Evolutionary conservation across 2,329 filamentous ascomycete species (phyloP).

Genomic region (Cladosporium halotolerans): DNA sequence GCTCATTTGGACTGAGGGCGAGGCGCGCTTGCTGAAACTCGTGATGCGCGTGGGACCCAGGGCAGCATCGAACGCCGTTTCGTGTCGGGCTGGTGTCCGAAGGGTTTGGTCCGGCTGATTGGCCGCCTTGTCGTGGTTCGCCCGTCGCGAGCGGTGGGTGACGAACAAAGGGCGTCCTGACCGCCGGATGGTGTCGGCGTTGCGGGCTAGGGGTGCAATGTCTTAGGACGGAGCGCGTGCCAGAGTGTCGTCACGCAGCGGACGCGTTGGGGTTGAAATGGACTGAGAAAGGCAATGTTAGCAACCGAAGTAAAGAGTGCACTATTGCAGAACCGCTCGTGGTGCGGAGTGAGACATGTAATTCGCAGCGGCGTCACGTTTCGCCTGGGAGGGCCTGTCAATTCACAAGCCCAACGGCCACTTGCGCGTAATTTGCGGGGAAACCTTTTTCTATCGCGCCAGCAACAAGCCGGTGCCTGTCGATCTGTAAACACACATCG

Average conservation of each 20-base stretch:
- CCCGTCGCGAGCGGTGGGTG: background rate
- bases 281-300: background rate
- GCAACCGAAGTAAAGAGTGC: background rate
- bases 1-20: conserved; percentile 3
- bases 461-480: background rate
- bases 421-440: background rate
- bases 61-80: conserved; percentile 1
- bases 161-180: background rate
- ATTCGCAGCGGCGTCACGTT: background rate
- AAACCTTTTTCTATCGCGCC: background rate
- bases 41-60: background rate
- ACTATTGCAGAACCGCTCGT: background rate
- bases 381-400: background rate
- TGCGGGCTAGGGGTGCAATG: background rate
- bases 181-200: background rate
- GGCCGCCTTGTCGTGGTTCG: too few species aligned
- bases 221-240: background rate
- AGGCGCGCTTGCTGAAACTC: conserved; percentile 9
- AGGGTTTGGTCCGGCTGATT: too few species aligned
- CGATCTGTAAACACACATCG: background rate
- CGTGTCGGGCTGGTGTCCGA: background rate
- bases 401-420: background rate
- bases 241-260: background rate
- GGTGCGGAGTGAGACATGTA: background rate
- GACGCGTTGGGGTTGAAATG: background rate